These are phyloP conservation scores for Phytophthora citrophthora DNA, from an alignment of 352 stramenopile species.

Conservation along the genomic window DNA sequence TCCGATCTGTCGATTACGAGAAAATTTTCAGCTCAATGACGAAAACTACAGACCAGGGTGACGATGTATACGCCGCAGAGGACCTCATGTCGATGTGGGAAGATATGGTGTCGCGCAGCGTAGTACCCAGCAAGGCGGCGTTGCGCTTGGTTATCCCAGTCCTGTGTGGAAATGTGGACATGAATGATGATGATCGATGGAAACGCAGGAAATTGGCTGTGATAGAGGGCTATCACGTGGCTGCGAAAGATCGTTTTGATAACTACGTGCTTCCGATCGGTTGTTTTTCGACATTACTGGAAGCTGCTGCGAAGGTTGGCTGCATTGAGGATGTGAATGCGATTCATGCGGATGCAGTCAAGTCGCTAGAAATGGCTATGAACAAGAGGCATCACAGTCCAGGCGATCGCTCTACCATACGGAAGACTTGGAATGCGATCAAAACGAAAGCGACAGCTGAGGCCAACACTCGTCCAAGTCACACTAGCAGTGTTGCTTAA, in stretches of 20 bases:
- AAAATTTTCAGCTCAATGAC: constrained; percentile 52
- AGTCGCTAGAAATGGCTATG: constrained; percentile 18
- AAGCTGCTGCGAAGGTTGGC: constrained; percentile 39
- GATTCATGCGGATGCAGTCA: constrained; percentile 48
- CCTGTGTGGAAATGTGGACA: constrained; percentile 24
- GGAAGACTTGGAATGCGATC: constrained; percentile 29
- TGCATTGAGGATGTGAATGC: constrained; percentile 40
- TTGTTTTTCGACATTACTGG: constrained; percentile 50
- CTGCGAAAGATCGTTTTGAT: constrained; percentile 30
- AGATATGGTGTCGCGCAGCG: constrained; percentile 43
- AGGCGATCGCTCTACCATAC: constrained; percentile 20
- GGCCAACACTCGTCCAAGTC: background rate
- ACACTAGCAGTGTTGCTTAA: too few relatives aligned
- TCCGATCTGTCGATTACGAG: constrained; percentile 45
- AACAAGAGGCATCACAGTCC: constrained; percentile 25
- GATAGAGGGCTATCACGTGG: constrained; percentile 32
- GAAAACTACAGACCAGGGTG: constrained; percentile 19
- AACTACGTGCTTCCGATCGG: constrained; percentile 44
- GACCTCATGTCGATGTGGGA: constrained; percentile 54
- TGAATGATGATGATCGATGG: constrained; percentile 18
- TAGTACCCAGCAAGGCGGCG: constrained; percentile 42
- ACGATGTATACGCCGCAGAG: constrained; percentile 24
- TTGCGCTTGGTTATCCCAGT: constrained; percentile 40
- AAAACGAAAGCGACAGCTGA: constrained; percentile 6
- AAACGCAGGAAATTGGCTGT: constrained; percentile 21